Base-by-base conservation (phyloP, 495 filamentous ascomycete species). In the Neurospora sp. region DNA sequence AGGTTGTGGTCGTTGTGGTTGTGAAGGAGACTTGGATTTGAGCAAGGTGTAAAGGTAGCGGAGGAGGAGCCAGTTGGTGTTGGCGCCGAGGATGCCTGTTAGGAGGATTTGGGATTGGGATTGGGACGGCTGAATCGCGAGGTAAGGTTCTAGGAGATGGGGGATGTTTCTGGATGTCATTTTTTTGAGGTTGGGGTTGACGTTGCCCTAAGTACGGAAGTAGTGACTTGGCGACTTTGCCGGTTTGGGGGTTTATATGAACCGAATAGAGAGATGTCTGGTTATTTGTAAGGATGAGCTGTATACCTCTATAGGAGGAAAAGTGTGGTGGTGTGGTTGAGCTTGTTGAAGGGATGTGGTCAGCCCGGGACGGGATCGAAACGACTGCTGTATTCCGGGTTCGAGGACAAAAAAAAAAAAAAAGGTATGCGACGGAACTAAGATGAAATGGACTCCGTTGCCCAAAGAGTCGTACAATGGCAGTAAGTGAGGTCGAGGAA, bases 61-160 rank as follows among this genome's bases (percentile, higher is more conserved):
- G 20, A 91, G 75, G 16, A 91, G 80, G 18, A 94, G 88, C 92
- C 92, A 95, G 79, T 93, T 93, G 7, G 90, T 86, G 42, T 87
- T 89, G 18, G 91, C 90, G 44, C 89, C 90, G 10, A 94, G 84
- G 12, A 93, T 88, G 31, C 89, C 89, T 3, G 92, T 94, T 9
- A 97, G 79, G 8, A 97, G 83, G 37, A 89, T 87, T 35, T 96
- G 87, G 10, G 73, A 22, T 16, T 61, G 48, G 31, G 74, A 35
- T 9, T 76, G 74, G 18, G 68, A 40, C 16, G 71, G 71, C 42
- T 91, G 91, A 3, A 77, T 78, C 76, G 81, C 79, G 45, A 75
- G 85, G 82, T 92, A 92, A 9, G 89, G 85, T 69, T 90, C 82
- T 53, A 95, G 87, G 73, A 92, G 88, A 71, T 87, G 88, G 31